Conservation (phyloP, 306 rosid species). For the Arachis hypogaea region DNA sequence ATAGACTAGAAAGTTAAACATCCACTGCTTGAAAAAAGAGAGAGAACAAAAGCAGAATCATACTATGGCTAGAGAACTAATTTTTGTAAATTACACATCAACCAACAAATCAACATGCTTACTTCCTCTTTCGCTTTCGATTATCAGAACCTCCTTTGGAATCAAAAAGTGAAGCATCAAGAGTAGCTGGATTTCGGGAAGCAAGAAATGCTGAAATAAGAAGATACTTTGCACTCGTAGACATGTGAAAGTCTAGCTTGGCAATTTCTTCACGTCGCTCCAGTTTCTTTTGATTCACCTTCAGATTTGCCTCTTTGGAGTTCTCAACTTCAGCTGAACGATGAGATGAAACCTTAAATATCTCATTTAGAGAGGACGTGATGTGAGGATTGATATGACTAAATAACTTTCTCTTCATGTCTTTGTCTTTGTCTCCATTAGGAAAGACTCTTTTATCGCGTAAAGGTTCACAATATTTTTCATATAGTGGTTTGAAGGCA, state of each 20-base stretch:
- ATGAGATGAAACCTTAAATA: constrained; percentile 66
- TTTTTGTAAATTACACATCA: not conserved
- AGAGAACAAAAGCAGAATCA: not conserved
- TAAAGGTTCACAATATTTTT: constrained; percentile 69
- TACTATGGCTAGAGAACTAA: not conserved
- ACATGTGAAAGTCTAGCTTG: constrained; percentile 79
- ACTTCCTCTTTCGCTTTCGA: constrained; percentile 82
- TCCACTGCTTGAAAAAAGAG: not conserved
- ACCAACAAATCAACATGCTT: constrained; percentile 42
- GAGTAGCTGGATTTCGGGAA: constrained; percentile 95
- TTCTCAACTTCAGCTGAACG: constrained; percentile 53
- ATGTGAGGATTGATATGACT: constrained; percentile 65
- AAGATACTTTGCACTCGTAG: constrained; percentile 88
- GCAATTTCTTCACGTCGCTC: constrained; percentile 52
- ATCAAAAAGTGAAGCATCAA: constrained; percentile 92
- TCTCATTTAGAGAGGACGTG: constrained; percentile 69
- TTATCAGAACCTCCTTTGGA: constrained; percentile 79
- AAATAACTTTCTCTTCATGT: constrained; percentile 64
- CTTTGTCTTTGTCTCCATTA: constrained; percentile 66
- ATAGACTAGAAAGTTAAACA: constrained; percentile 18
- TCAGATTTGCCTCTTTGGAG: constrained; percentile 53
- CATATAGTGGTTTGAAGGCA: constrained; percentile 62
- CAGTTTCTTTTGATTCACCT: constrained; percentile 51
- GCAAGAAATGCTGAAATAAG: constrained; percentile 96
- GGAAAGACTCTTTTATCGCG: constrained; percentile 60